Base-by-base conservation (phyloP, 768 basidiomycete species). In the Nidularia sp. region DNA sequence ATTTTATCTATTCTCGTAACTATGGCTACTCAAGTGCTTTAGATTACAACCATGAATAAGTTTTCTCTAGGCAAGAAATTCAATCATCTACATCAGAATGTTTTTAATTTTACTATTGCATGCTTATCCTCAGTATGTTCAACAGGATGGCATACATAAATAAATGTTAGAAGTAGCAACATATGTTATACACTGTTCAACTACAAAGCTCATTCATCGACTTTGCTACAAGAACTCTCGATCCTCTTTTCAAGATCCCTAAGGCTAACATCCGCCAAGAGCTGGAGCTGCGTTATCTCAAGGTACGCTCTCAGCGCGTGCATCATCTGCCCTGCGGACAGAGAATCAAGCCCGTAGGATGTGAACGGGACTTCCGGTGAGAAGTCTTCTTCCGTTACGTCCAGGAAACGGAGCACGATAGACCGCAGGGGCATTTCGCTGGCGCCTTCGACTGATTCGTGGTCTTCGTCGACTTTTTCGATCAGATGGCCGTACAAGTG, bases 301-400 rank as follows among this genome's bases (percentile, higher is more conserved):
- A 70, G 55, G 31, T 59, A 58, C 0, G 66, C 58, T 6, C 62
- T 62, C 36, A 76, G 63, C 1, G 63, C 62, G 48, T 62, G 63
- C 3, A 73, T 69, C 8, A 74, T 55, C n/a, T 64, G 63, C 4
- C 67, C 67, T 10, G 74, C 74, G 7, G 68, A 63, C 5, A 76
- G 63, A 1, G 74, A 76, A 54, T 76, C 74, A 13, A 75, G 60
- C 6, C 75, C 75, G 41, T 75, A 76, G 2, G 68, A 61, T 1
- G 71, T 73, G 45, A 77, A 61, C 1, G 75, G 74, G 5, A 72
- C 65, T 9, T 73, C 66, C 0, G 56, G 47, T 5, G 64, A 63
- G 45, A 76, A 67, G 34, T 74, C 72, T 15, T 66, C 61, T 15
- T 52, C 53, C 1, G 66, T 51, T 22, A 76, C 55, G 45, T 68